A percentile compares a stretch with the other conserved stretches of the same genome.
Conservation (phyloP, 805 yeast genomes). For the Torulaspora gathmanii region DNA sequence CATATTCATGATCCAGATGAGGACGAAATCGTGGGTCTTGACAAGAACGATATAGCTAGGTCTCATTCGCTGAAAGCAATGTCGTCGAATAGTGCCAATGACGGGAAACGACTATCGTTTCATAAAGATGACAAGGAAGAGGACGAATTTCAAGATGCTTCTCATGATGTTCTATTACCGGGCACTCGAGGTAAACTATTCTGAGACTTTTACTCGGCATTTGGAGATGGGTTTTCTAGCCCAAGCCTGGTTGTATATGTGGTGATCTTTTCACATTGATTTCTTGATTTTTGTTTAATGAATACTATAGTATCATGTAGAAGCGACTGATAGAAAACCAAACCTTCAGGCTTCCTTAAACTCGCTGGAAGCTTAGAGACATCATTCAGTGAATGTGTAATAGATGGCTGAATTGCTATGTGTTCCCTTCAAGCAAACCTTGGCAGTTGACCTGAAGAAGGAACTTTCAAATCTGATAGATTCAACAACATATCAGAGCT, state of each 20-base stretch:
- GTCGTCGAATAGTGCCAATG: constrained; percentile 10
- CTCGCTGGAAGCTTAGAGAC: neutral
- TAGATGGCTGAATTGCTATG: constrained; percentile 41
- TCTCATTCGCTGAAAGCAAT: constrained; percentile 25
- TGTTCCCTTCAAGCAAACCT: constrained; percentile 49
- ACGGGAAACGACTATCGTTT: constrained; percentile 15
- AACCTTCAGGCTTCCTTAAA: neutral
- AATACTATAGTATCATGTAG: neutral
- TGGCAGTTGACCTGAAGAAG: constrained; percentile 39
- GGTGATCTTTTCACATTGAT: neutral
- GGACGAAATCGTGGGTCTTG: constrained; percentile 34
- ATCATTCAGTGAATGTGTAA: neutral
- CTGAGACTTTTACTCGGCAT: neutral
- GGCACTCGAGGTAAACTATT: constrained; percentile 33
- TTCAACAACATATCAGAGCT: constrained; percentile 43
- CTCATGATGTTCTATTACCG: constrained; percentile 23
- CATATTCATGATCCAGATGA: constrained; percentile 35
- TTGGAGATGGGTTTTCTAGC: neutral
- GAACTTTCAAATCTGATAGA: constrained; percentile 44
- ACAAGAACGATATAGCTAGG: constrained; percentile 30
- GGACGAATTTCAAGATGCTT: constrained; percentile 33
- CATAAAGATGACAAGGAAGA: constrained; percentile 12
- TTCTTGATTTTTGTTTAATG: neutral
- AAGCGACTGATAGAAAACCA: neutral
- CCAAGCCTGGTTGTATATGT: neutral